These are phyloP conservation scores for Pythium sp. DNA, from an alignment of 352 stramenopile species.

Conservation along the genomic window DNA sequence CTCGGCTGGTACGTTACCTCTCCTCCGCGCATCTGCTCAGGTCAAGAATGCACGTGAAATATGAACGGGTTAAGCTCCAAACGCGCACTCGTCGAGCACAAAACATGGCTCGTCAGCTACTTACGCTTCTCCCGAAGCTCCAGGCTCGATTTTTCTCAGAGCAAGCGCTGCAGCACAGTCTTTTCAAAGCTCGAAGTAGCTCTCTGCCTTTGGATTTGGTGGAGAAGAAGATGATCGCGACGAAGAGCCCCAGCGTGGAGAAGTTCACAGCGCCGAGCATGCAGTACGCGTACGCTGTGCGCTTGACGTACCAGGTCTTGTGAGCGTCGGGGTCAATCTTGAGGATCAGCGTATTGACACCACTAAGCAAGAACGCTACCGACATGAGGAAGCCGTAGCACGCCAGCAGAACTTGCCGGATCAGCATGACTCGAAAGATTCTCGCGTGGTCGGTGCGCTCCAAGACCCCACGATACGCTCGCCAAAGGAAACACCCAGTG, in stretches of 20 bases:
- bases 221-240: constrained; percentile 31
- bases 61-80: too few species aligned
- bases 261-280: constrained; percentile 36
- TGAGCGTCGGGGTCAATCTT: constrained; percentile 20
- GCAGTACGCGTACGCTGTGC: constrained; percentile 26
- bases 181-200: constrained; percentile 7
- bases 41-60: too few species aligned
- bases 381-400: constrained; percentile 27
- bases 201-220: constrained; percentile 19
- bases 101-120: neutral
- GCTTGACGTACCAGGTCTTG: constrained; percentile 30
- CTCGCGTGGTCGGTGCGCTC: constrained; percentile 12
- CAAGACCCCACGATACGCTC: constrained; percentile 19
- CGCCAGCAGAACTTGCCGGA: constrained; percentile 26
- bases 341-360: constrained; percentile 25
- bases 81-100: too few species aligned
- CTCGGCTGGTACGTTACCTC: constrained; percentile 5
- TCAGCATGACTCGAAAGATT: constrained; percentile 26
- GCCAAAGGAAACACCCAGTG: constrained; percentile 24
- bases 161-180: constrained; percentile 6
- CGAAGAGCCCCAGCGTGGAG: constrained; percentile 29
- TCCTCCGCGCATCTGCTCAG: neutral
- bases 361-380: constrained; percentile 20
- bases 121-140: neutral
- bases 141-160: neutral